phyloP scores from a whole-genome alignment of 306 rosid genomes.

The Cajanus cajan region DNA sequence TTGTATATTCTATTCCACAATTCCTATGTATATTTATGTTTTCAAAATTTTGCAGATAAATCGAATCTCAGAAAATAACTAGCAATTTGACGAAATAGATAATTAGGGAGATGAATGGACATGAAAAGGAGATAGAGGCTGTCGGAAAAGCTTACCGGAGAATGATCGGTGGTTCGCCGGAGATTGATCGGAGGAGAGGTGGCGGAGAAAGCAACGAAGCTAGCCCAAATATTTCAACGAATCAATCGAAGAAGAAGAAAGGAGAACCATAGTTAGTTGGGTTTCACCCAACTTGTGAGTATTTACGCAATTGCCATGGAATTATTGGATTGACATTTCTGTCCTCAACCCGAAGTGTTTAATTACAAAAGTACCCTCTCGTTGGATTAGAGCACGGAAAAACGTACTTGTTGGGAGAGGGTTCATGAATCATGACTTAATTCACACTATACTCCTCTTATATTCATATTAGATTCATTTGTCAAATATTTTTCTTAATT shows the following conservation, averaged over 20 bases:
- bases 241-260: not conserved
- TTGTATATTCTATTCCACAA: not conserved
- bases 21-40: not conserved
- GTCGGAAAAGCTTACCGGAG: not conserved
- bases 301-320: constrained; percentile 30
- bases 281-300: not conserved
- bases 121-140: not conserved
- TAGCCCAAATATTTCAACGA: not conserved
- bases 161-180: not conserved
- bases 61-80: constrained; percentile 1
- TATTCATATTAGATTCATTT: too few species aligned
- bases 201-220: constrained; percentile 15
- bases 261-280: not conserved
- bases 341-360: not conserved
- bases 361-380: too few species aligned
- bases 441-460: too few species aligned
- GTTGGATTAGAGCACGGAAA: too few species aligned
- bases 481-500: too few species aligned
- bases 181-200: constrained; percentile 23
- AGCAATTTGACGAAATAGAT: not conserved
- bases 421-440: too few species aligned
- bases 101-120: not conserved
- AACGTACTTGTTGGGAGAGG: too few species aligned
- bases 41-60: not conserved
- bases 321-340: not conserved